Evolutionary conservation across 768 basidiomycete species (phyloP).

Genomic region (Coprinopsis strossmayeri): DNA sequence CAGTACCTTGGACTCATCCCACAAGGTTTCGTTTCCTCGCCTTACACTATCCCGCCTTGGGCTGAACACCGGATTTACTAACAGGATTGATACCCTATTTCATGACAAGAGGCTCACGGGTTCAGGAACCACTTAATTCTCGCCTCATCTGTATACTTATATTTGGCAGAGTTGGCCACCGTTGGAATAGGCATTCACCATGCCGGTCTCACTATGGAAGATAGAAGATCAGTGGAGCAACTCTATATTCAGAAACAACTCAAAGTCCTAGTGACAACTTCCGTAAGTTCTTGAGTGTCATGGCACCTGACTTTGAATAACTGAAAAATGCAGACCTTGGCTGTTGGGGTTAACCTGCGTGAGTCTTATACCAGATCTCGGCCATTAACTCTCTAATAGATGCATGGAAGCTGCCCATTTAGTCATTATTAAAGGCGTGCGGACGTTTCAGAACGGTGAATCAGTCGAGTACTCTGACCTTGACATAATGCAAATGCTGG

Average conservation of each 20-base stretch:
- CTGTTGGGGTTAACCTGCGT: slow-evolving; percentile 96
- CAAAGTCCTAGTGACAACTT: slow-evolving; percentile 73
- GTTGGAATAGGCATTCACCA: slow-evolving; percentile 88
- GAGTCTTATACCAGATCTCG: slow-evolving; percentile 19
- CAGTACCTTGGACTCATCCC: slow-evolving; percentile 66
- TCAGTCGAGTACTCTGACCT: slow-evolving; percentile 84
- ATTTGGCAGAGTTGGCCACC: slow-evolving; percentile 47
- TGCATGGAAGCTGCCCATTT: slow-evolving; percentile 72
- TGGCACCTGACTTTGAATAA: not conserved
- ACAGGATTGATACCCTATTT: slow-evolving; percentile 52
- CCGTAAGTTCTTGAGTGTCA: slow-evolving; percentile 39
- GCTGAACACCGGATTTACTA: not conserved
- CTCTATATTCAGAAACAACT: slow-evolving; percentile 61
- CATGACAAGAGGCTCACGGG: slow-evolving; percentile 63
- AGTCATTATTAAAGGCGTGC: slow-evolving; percentile 90
- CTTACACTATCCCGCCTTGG: too few species aligned
- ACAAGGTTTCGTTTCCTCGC: slow-evolving; percentile 31
- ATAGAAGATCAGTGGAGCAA: slow-evolving; percentile 69
- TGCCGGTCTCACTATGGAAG: slow-evolving; percentile 72
- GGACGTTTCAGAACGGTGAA: slow-evolving; percentile 62
- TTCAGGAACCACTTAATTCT: slow-evolving; percentile 21
- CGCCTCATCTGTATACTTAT: not conserved
- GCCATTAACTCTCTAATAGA: not conserved
- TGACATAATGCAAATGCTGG: slow-evolving; percentile 95
- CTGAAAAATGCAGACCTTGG: slow-evolving; percentile 63